Evolutionary conservation across 495 filamentous ascomycete species (phyloP).

Genomic region (Aspergillus baeticus): DNA sequence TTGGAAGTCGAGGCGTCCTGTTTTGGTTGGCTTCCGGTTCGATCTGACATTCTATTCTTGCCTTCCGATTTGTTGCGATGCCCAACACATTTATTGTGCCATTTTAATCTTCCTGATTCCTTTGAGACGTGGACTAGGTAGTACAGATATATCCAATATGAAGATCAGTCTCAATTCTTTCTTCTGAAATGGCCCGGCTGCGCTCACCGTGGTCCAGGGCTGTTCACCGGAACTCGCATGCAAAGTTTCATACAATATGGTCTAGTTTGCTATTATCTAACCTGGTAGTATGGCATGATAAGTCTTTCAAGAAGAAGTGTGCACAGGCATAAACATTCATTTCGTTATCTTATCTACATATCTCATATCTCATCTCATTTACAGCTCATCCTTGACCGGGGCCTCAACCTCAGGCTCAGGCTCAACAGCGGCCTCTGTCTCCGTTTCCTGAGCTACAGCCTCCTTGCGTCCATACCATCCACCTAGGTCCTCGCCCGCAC

Average conservation of each 20-base stretch:
- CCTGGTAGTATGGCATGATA: not conserved
- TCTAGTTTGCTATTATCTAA: not conserved
- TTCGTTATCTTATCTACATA: conserved; percentile 19
- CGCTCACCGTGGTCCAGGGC: not conserved
- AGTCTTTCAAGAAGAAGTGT: too few species aligned
- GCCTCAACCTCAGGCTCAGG: conserved; percentile 17
- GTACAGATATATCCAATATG: conserved; percentile 26
- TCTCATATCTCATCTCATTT: conserved; percentile 14
- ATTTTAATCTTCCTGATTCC: conserved; percentile 16
- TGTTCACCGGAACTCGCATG: not conserved
- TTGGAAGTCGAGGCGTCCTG: conserved; percentile 48
- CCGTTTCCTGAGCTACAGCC: conserved; percentile 16
- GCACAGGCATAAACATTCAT: not conserved
- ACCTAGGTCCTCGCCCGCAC: conserved; percentile 46
- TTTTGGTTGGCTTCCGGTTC: conserved; percentile 42
- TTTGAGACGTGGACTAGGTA: conserved; percentile 22
- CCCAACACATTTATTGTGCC: conserved; percentile 21
- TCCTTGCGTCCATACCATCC: conserved; percentile 44
- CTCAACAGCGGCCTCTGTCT: conserved; percentile 15
- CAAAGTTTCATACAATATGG: not conserved
- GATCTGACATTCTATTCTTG: conserved; percentile 26
- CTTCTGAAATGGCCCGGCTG: too few species aligned
- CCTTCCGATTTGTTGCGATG: conserved; percentile 20
- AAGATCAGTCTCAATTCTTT: conserved; percentile 15
- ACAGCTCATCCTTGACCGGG: conserved; percentile 46